Conservation (phyloP, 768 basidiomycete species). For the Podaxis sp. region DNA sequence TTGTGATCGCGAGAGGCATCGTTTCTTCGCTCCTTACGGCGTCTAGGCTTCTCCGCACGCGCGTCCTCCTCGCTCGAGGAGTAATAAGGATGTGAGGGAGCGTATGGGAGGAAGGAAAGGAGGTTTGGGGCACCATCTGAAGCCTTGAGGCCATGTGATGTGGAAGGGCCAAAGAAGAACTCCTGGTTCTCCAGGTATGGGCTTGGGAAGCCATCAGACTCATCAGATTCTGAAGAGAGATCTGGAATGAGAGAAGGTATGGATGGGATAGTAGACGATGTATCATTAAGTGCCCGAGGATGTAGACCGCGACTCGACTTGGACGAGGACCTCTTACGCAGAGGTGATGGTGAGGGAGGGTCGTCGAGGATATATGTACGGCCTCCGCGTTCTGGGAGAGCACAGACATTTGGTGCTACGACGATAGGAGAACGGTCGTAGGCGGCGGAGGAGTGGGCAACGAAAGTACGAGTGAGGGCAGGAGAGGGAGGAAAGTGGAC, state of each 20-base stretch:
- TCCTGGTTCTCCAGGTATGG: conserved; percentile 30
- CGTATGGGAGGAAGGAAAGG: conserved; percentile 38
- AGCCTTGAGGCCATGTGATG: conserved; percentile 9
- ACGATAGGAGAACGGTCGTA: conserved; percentile 84
- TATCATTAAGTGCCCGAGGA: conserved; percentile 15
- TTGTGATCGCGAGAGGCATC: conserved; percentile 35
- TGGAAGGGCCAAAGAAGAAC: conserved; percentile 18
- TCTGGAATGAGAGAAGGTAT: conserved; percentile 58
- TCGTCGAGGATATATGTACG: conserved; percentile 61
- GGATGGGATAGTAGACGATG: conserved; percentile 21
- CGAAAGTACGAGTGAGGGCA: conserved; percentile 47
- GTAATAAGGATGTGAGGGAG: conserved; percentile 27
- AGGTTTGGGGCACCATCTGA: conserved; percentile 19
- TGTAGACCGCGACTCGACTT: conserved; percentile 9
- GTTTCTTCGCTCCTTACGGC: conserved; percentile 30
- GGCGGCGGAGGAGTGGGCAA: conserved; percentile 54
- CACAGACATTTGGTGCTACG: conserved; percentile 70
- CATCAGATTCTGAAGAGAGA: conserved; percentile 62
- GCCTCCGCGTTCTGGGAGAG: conserved; percentile 76
- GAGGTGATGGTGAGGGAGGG: conserved; percentile 46
- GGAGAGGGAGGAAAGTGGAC: conserved; percentile 58
- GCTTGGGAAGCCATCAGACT: conserved; percentile 53
- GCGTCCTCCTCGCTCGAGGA: conserved; percentile 16
- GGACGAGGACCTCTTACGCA: conserved; percentile 20
- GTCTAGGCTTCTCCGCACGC: conserved; percentile 21